Percentiles rank a stretch among this genome's conserved stretches.
Conservation (phyloP, 306 rosid species). For the Clitoria ternatea region DNA sequence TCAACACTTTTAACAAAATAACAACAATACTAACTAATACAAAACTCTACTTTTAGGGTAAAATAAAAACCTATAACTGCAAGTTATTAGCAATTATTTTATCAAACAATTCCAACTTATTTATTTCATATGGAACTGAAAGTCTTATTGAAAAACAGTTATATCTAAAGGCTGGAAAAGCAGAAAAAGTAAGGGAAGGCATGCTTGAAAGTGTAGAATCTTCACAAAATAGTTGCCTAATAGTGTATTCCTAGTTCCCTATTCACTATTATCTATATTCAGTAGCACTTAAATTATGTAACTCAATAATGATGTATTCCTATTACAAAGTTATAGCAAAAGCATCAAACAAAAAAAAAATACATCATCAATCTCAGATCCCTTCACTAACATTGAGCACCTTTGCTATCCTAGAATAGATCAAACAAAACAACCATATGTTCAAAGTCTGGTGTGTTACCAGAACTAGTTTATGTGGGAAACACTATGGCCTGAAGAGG, state of each 20-base stretch:
- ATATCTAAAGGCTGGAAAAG: background rate
- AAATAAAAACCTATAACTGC: background rate
- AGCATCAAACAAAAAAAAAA: background rate
- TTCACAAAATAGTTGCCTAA: background rate
- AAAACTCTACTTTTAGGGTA: no score
- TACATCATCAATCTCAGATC: background rate
- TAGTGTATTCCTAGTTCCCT: background rate
- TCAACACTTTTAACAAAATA: background rate
- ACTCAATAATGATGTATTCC: background rate
- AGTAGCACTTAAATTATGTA: background rate
- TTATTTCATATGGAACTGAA: background rate
- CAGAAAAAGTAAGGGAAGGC: background rate
- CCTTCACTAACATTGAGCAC: background rate
- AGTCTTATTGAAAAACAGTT: background rate
- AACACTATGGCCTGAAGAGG: no score
- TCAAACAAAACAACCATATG: no score
- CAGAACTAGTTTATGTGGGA: no score
- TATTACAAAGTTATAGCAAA: background rate
- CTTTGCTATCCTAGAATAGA: background rate
- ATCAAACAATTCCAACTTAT: background rate
- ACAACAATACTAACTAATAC: no score
- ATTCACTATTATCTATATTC: background rate
- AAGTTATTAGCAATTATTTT: background rate
- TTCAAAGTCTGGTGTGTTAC: no score
- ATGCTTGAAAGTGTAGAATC: slow-evolving; percentile 5